phyloP scores from a whole-genome alignment of 2,329 filamentous ascomycete species.

The Aureobasidium sp. region DNA sequence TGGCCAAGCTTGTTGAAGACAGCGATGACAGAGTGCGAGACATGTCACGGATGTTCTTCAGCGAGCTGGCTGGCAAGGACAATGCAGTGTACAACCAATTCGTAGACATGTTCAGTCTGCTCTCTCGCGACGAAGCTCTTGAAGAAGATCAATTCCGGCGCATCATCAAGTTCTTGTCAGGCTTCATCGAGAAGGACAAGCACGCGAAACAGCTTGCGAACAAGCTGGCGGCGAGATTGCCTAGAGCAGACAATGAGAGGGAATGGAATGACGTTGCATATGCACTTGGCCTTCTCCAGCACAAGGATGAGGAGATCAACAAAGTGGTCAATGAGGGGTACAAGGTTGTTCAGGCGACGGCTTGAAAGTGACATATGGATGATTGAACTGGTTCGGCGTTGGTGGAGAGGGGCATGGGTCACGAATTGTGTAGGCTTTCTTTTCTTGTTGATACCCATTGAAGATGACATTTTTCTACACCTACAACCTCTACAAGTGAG shows the following conservation, averaged over 20 bases:
- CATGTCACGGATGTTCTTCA: constrained; percentile 96
- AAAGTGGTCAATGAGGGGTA: constrained; percentile 72
- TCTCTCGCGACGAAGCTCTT: constrained; percentile 73
- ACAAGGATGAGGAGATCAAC: constrained; percentile 85
- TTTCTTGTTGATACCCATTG: constrained; percentile 11
- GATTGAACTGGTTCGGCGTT: not conserved
- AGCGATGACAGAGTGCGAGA: constrained; percentile 92
- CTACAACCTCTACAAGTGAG: not conserved
- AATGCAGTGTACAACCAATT: constrained; percentile 99
- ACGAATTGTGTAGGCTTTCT: not conserved
- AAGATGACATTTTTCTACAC: not conserved
- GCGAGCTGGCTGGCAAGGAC: constrained; percentile 93
- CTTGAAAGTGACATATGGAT: constrained; percentile 21
- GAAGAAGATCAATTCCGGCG: constrained; percentile 79
- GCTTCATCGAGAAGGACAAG: constrained; percentile 99
- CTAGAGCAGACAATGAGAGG: constrained; percentile 80
- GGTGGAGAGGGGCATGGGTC: not conserved
- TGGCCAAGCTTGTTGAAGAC: constrained; percentile 98
- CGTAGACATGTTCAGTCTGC: constrained; percentile 94
- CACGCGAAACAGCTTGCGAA: constrained; percentile 90
- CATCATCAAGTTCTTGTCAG: constrained; percentile 86
- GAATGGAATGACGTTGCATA: constrained; percentile 98
- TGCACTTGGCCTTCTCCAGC: constrained; percentile 78
- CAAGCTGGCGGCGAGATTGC: constrained; percentile 80
- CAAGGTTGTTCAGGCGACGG: constrained; percentile 41